Conservation (phyloP, 495 filamentous ascomycete genomes). For the Glonium stellatum region DNA sequence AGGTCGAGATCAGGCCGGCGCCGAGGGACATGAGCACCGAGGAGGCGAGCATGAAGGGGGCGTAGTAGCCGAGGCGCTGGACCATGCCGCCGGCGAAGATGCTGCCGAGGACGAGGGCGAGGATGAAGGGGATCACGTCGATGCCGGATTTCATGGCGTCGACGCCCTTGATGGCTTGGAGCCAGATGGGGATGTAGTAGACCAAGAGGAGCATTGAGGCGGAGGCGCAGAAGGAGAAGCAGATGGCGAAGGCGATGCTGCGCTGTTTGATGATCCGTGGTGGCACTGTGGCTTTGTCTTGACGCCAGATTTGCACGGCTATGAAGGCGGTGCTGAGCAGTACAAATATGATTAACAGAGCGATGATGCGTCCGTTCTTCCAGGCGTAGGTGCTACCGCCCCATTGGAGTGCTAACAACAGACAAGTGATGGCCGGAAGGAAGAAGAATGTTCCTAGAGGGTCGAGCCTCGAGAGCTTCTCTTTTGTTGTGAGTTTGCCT, state of each 20-base stretch:
- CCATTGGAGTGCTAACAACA: constrained; percentile 81
- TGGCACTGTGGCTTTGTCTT: constrained; percentile 71
- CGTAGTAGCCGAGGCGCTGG: constrained; percentile 64
- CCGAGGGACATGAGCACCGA: constrained; percentile 58
- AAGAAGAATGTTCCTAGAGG: constrained; percentile 59
- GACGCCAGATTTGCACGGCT: constrained; percentile 56
- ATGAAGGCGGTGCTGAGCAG: constrained; percentile 59
- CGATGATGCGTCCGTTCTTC: constrained; percentile 59
- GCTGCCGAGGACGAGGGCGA: constrained; percentile 53
- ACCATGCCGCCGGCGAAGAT: constrained; percentile 56
- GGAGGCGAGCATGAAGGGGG: constrained; percentile 61
- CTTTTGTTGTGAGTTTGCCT: constrained; percentile 9
- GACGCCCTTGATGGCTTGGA: constrained; percentile 73
- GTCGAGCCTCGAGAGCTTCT: constrained; percentile 57
- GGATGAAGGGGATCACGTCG: constrained; percentile 66
- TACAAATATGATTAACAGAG: constrained; percentile 62
- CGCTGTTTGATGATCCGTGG: constrained; percentile 64
- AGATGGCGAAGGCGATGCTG: constrained; percentile 50
- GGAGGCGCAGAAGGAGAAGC: constrained; percentile 52
- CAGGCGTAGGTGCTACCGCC: constrained; percentile 66
- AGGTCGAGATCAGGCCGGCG: constrained; percentile 62
- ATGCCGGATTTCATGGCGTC: constrained; percentile 66
- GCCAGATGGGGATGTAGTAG: constrained; percentile 73
- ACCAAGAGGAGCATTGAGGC: constrained; percentile 54
- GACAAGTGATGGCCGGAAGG: constrained; percentile 62